These are phyloP conservation scores for Haplographium delicatum DNA, from an alignment of 495 filamentous ascomycete genomes.

Conservation along the genomic window DNA sequence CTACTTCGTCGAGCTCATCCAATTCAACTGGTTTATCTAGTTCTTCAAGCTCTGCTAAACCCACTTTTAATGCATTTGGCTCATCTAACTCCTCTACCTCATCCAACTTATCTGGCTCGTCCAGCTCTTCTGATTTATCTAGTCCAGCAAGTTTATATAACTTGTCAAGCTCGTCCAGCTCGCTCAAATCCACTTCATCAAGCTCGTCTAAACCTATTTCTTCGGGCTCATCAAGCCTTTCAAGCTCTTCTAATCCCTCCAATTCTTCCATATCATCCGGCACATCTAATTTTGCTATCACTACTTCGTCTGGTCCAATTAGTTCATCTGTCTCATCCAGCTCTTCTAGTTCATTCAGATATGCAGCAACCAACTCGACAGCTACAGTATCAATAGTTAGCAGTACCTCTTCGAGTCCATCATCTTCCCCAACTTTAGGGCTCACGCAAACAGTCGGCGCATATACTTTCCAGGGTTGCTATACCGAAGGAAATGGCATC, in stretches of 20 bases:
- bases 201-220: background rate
- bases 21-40: background rate
- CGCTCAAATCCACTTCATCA: background rate
- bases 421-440: conserved; percentile 29
- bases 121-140: background rate
- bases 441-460: conserved; percentile 22
- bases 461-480: conserved; percentile 23
- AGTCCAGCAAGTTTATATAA: background rate
- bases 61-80: background rate
- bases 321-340: background rate
- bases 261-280: background rate
- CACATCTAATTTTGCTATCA: background rate
- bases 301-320: background rate
- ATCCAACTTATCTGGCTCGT: background rate
- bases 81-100: background rate
- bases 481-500: conserved; percentile 20
- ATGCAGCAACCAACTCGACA: too few species aligned
- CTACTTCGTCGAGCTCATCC: background rate
- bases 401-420: conserved; percentile 17
- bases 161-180: background rate
- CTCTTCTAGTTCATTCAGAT: too few species aligned
- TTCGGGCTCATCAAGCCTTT: background rate
- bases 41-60: background rate
- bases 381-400: too few species aligned
- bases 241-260: background rate